A percentile compares a stretch with the other conserved stretches of the same genome.
Evolutionary conservation across 192 early-diverging fungal genomes (phyloP).

Genomic region (Linnemannia hyalina): DNA sequence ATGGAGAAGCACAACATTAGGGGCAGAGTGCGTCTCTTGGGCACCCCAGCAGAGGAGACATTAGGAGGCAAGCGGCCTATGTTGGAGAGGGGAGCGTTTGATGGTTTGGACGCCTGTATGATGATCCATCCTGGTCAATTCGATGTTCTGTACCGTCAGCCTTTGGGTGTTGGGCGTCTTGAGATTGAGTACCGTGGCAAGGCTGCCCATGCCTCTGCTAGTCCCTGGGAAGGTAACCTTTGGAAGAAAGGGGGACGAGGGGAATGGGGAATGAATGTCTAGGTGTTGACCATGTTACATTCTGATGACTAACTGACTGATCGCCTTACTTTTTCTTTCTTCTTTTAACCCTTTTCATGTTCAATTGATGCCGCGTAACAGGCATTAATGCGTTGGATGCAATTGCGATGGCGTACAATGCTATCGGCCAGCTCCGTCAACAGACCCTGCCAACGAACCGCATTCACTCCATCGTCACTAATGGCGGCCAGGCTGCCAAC

Average conservation of each 20-base stretch:
- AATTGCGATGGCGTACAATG: constrained; percentile 71
- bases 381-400: constrained; percentile 90
- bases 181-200: constrained; percentile 78
- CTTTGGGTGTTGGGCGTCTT: constrained; percentile 62
- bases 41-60: constrained; percentile 84
- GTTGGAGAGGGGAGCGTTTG: constrained; percentile 76
- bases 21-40: constrained; percentile 78
- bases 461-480: constrained; percentile 85
- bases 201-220: constrained; percentile 74
- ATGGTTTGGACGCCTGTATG: constrained; percentile 78
- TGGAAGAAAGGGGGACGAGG: not conserved
- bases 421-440: constrained; percentile 78
- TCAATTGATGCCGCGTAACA: not conserved
- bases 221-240: constrained; percentile 53
- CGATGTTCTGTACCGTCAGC: constrained; percentile 63
- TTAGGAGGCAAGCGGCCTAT: constrained; percentile 81
- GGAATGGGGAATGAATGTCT: not conserved
- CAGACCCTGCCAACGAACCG: constrained; percentile 77
- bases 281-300: not conserved
- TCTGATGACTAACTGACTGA: not conserved
- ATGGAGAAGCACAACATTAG: constrained; percentile 60
- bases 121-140: constrained; percentile 84
- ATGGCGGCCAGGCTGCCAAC: constrained; percentile 74
- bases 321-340: not conserved
- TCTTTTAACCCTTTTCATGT: not conserved